These are phyloP conservation scores for Nannochloris sp. DNA, from an alignment of 139 green algal genomes.

Conservation along the genomic window DNA sequence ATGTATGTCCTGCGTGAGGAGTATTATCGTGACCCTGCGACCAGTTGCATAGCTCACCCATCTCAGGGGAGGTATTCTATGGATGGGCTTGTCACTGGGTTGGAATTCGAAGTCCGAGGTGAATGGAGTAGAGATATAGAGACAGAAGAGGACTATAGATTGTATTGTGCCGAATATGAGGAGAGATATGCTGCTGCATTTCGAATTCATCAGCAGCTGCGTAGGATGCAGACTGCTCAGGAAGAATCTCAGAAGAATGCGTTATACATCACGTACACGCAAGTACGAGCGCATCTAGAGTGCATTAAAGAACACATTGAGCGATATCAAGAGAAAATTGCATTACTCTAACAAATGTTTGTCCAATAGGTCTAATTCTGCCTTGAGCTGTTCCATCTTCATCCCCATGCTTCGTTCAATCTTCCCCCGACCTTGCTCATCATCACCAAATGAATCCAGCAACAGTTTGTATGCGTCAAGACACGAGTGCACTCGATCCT, in stretches of 20 bases:
- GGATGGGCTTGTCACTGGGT: not conserved
- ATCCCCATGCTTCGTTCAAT: conserved; percentile 48
- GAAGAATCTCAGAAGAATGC: too few relatives aligned
- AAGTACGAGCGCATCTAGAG: too few relatives aligned
- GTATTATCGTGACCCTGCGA: not conserved
- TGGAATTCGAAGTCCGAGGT: too few relatives aligned
- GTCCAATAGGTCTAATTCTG: conserved; percentile 35
- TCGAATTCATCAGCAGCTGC: not conserved
- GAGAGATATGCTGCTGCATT: not conserved
- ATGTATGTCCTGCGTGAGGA: not conserved
- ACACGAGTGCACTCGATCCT: conserved; percentile 18
- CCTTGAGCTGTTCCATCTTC: conserved; percentile 62
- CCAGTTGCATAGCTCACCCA: not conserved
- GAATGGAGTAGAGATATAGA: too few relatives aligned
- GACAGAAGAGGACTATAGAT: not conserved
- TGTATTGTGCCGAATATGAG: not conserved
- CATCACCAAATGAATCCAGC: conserved; percentile 14
- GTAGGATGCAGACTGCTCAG: too few relatives aligned
- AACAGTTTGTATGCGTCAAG: conserved; percentile 24
- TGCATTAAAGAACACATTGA: too few relatives aligned
- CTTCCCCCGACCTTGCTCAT: conserved; percentile 27
- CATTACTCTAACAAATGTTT: not conserved
- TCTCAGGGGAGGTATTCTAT: not conserved
- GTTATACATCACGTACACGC: too few relatives aligned
- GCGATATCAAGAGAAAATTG: too few relatives aligned